These are phyloP conservation scores for Wickerhamiella kurtzmanii DNA, from an alignment of 805 yeast genomes.

Conservation along the genomic window DNA sequence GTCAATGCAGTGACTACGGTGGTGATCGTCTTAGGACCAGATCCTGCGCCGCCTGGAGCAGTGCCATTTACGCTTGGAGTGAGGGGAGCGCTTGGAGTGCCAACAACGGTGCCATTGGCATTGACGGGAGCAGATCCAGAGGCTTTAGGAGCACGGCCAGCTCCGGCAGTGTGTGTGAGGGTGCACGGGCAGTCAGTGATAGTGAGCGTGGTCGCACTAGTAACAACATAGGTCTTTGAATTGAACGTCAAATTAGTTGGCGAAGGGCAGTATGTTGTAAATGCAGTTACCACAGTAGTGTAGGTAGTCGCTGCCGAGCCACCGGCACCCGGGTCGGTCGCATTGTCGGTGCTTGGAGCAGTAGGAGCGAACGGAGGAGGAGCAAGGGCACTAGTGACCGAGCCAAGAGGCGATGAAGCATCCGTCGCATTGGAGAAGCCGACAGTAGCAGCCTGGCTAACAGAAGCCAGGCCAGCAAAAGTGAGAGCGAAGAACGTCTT, in stretches of 20 bases:
- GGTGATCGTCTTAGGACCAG: not conserved
- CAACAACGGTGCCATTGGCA: not conserved
- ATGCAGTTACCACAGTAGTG: conserved; percentile 9
- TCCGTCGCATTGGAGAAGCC: not conserved
- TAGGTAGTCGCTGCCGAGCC: not conserved
- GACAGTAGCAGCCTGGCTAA: not conserved
- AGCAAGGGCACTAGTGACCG: not conserved
- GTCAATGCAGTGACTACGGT: conserved; percentile 47
- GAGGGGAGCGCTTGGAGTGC: not conserved
- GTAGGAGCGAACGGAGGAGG: not conserved
- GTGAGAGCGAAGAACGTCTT: not conserved
- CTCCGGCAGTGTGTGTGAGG: conserved; percentile 3
- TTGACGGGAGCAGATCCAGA: not conserved
- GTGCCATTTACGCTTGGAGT: not conserved
- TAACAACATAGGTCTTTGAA: conserved; percentile 53
- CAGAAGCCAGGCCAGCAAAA: not conserved
- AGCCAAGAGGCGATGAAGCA: not conserved
- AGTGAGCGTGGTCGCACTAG: conserved; percentile 60
- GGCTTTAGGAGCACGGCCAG: not conserved
- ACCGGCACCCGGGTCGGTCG: not conserved
- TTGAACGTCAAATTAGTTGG: conserved; percentile 47
- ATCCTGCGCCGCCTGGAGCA: not conserved
- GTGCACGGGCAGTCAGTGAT: conserved; percentile 33
- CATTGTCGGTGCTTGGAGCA: not conserved
- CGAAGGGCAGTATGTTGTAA: conserved; percentile 45